Evolutionary conservation across 306 rosid genomes (phyloP).

Genomic region (Betula pendula): DNA sequence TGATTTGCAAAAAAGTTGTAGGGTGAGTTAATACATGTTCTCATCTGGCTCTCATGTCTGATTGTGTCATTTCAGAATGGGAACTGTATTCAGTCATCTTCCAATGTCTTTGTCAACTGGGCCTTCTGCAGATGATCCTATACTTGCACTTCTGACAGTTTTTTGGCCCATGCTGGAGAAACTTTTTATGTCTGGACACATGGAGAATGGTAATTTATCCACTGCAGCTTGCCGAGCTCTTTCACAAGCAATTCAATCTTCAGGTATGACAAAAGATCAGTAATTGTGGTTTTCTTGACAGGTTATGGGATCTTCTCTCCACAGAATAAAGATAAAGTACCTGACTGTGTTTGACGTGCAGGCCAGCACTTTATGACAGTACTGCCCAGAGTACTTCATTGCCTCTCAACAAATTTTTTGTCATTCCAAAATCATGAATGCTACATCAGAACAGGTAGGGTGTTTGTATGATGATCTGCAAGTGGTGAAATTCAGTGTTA

Average conservation of each 20-base stretch:
- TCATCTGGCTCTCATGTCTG: slow-evolving; percentile 14
- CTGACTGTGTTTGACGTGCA: slow-evolving; percentile 38
- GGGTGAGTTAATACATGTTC: too few relatives aligned
- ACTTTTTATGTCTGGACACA: slow-evolving; percentile 75
- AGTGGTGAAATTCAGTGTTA: not conserved
- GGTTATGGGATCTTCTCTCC: slow-evolving; percentile 18
- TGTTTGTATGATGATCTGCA: slow-evolving; percentile 5
- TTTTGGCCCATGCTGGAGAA: slow-evolving; percentile 95
- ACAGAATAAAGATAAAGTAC: not conserved
- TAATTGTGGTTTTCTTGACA: slow-evolving; percentile 18
- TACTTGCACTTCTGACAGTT: slow-evolving; percentile 61
- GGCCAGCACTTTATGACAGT: slow-evolving; percentile 79
- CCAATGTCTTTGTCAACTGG: slow-evolving; percentile 51
- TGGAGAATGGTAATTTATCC: slow-evolving; percentile 86
- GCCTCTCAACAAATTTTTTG: slow-evolving; percentile 76
- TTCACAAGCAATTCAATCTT: slow-evolving; percentile 84
- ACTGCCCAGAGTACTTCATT: slow-evolving; percentile 80
- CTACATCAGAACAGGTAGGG: slow-evolving; percentile 87
- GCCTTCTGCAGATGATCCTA: slow-evolving; percentile 68
- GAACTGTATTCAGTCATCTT: slow-evolving; percentile 90
- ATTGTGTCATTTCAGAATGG: slow-evolving; percentile 63
- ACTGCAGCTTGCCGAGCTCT: slow-evolving; percentile 94
- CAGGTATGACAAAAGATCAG: slow-evolving; percentile 52
- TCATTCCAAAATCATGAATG: slow-evolving; percentile 89
- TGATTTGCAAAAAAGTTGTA: too few relatives aligned